phyloP scores from a whole-genome alignment of 2,329 filamentous ascomycete species.

The Diaporthe amygdali region DNA sequence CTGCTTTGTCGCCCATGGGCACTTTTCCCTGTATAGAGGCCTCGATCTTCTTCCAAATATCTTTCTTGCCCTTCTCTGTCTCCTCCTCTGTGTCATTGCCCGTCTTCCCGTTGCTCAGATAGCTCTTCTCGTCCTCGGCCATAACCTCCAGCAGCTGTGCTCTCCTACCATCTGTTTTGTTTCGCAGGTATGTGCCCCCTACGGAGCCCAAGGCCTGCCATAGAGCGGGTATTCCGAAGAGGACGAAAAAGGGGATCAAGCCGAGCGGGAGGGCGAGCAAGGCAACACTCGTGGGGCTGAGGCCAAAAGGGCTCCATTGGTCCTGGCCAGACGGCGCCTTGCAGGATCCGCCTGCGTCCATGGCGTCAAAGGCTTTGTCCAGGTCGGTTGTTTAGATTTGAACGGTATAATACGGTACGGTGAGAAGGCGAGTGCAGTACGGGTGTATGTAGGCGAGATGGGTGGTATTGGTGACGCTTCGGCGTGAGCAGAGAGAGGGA shows the following conservation, averaged over 20 bases:
- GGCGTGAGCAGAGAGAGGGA: too few species aligned
- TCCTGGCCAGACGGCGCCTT: conserved; percentile 33
- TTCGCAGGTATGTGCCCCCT: conserved; percentile 66
- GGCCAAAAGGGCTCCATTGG: conserved; percentile 34
- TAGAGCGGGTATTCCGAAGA: conserved; percentile 42
- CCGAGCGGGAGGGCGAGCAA: conserved; percentile 34
- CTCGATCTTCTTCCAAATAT: conserved; percentile 75
- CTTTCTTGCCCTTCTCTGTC: conserved; percentile 47
- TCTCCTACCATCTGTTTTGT: conserved; percentile 67
- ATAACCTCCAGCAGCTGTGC: conserved; percentile 60
- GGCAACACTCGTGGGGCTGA: conserved; percentile 33
- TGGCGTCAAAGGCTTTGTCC: conserved; percentile 32
- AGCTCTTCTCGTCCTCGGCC: conserved; percentile 46
- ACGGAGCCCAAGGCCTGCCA: conserved; percentile 44
- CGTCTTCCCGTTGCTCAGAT: conserved; percentile 36
- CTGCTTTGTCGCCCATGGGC: conserved; percentile 45
- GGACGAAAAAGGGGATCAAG: conserved; percentile 37
- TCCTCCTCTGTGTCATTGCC: conserved; percentile 35
- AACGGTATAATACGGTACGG: not conserved
- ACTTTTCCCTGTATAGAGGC: conserved; percentile 43
- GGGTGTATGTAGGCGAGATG: not conserved
- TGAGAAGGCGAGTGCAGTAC: not conserved
- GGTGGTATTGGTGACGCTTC: not conserved
- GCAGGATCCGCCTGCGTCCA: conserved; percentile 29
- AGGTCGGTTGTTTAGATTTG: not conserved